phyloP scores from a whole-genome alignment of 192 early-diverging fungal genomes.

The Diversispora epigaea region DNA sequence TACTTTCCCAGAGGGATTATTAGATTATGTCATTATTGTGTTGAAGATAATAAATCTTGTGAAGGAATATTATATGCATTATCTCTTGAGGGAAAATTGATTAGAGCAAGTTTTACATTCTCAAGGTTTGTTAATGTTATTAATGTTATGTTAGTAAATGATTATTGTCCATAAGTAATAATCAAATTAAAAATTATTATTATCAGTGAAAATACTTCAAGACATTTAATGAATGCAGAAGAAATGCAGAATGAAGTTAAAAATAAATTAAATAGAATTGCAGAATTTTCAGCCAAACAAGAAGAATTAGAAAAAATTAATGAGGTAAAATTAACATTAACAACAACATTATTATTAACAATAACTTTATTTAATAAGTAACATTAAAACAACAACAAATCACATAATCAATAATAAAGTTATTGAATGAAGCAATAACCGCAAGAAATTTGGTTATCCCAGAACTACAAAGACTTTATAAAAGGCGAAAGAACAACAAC shows the following conservation, averaged over 20 bases:
- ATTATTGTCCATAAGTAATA: background rate
- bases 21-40: background rate
- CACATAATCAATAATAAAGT: background rate
- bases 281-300: conserved; percentile 20
- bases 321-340: background rate
- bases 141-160: background rate
- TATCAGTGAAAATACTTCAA: conserved; percentile 4
- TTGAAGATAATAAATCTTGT: background rate
- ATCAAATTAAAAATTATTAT: background rate
- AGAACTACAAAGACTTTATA: conserved; percentile 15
- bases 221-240: background rate
- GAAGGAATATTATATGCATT: conserved; percentile 24
- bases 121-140: conserved; percentile 1
- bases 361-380: too few relatives aligned
- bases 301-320: conserved; percentile 10
- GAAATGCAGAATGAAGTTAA: conserved; percentile 21
- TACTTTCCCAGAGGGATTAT: conserved; percentile 17
- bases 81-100: conserved; percentile 9
- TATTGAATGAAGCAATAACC: conserved; percentile 10
- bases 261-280: conserved; percentile 13
- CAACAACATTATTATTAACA: background rate
- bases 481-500: background rate
- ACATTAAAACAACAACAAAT: background rate
- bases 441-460: conserved; percentile 24
- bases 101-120: background rate